phyloP scores from a whole-genome alignment of 2,329 filamentous ascomycete genomes.

The Neofusicoccum parvum region DNA sequence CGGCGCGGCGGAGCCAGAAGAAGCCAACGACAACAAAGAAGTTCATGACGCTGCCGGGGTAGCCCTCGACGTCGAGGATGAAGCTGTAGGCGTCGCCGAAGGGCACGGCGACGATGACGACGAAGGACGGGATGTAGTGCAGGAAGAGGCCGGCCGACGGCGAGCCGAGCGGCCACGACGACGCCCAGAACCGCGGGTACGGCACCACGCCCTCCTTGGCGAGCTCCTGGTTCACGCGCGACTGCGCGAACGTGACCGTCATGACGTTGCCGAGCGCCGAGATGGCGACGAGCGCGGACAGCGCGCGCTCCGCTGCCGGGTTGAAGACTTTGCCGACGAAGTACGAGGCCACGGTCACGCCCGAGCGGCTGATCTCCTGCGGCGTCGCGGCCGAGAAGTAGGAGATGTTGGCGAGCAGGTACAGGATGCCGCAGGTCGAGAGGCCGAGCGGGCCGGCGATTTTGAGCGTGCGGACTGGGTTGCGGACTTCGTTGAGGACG shows the following conservation, averaged over 20 bases:
- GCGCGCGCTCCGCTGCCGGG: slow-evolving; percentile 55
- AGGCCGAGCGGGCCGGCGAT: slow-evolving; percentile 64
- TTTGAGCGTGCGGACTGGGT: slow-evolving; percentile 67
- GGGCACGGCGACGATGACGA: slow-evolving; percentile 68
- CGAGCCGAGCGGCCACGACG: slow-evolving; percentile 66
- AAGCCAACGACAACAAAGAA: slow-evolving; percentile 62
- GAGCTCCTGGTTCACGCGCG: slow-evolving; percentile 72
- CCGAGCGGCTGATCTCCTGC: slow-evolving; percentile 66
- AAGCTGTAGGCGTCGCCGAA: slow-evolving; percentile 70
- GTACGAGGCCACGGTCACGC: slow-evolving; percentile 68
- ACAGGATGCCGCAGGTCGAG: slow-evolving; percentile 63
- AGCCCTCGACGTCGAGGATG: slow-evolving; percentile 72
- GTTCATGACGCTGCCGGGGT: slow-evolving; percentile 63
- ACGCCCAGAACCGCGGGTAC: slow-evolving; percentile 61
- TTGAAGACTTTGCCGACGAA: slow-evolving; percentile 70
- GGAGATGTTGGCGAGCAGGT: slow-evolving; percentile 67
- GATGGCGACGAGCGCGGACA: slow-evolving; percentile 63
- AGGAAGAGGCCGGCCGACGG: slow-evolving; percentile 69
- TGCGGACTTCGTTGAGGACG: slow-evolving; percentile 70
- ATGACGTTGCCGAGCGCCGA: slow-evolving; percentile 73
- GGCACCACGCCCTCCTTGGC: slow-evolving; percentile 72
- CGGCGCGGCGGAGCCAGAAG: slow-evolving; percentile 60
- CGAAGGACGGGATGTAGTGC: slow-evolving; percentile 67
- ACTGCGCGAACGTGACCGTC: slow-evolving; percentile 68
- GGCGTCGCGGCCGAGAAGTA: slow-evolving; percentile 68